Base-by-base conservation (phyloP, 768 basidiomycete species). In the Lyophyllum decastes region DNA sequence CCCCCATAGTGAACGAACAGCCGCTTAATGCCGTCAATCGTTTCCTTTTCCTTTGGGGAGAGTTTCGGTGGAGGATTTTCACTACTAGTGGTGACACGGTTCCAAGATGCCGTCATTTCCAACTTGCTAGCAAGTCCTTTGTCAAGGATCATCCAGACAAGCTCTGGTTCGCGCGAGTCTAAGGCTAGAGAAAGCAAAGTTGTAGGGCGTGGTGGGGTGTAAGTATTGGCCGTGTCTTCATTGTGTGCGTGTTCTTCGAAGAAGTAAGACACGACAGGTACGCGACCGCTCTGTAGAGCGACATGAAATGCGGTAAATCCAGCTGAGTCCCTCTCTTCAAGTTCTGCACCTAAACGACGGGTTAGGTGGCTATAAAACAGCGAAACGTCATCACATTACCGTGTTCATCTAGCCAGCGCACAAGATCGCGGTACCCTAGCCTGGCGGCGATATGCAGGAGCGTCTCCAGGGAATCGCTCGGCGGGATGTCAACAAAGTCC, bases 351-450 rank as follows among this genome's bases (percentile, higher is more conserved):
- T 92, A 65, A 27, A 59, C 48, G 49, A 35, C 3, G 59, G 44
- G 52, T 61, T 45, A 62, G 57, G 58, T 38, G 58, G 56, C 44
- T 59, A 63, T 12, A 57, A 58, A 50, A 47, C 17, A 25, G 25
- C 16, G 54, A 55, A 62, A 30, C 52, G 61, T 47, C 40, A 54
- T 50, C 71, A 84, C 63, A 1, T 27, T 64, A 90, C 90, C 83
- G 67, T 92, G 89, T 4, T 81, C 76, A 70, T 87, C 82, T 12
- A 92, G 80, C 89, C 89, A 92, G 62, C 82, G 69, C 8, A 88
- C 78, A 52, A 92, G 71, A 21, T 79, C 81, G 7, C 71, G 62
- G 70, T 91, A 80, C 10, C 84, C 86, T 54, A 77, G 73, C 54
- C 68, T 72, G 2, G 81, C 77, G 50, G 83, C 85, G 55, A 93